These are phyloP conservation scores for Nannizziopsis arthrosporioides DNA, from an alignment of 2,329 filamentous ascomycete genomes.

Conservation along the genomic window DNA sequence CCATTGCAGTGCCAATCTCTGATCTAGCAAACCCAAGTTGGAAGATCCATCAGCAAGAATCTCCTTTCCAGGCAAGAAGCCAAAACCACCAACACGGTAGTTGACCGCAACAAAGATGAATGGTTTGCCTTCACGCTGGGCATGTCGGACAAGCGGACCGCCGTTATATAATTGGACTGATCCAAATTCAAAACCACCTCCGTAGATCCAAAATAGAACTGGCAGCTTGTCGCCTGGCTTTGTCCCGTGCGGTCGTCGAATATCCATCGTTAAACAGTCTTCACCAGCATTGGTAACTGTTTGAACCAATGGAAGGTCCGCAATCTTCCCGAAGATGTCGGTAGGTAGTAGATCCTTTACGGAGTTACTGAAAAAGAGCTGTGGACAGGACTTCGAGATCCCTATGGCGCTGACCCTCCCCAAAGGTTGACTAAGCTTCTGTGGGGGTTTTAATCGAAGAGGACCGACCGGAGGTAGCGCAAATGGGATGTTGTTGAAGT, in stretches of 20 bases:
- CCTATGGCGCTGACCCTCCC: constrained; percentile 52
- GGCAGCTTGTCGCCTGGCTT: constrained; percentile 45
- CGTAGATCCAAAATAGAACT: constrained; percentile 60
- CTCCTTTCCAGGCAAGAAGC: constrained; percentile 59
- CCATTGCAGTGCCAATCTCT: constrained; percentile 62
- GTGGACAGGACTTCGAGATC: constrained; percentile 54
- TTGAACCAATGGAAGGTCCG: constrained; percentile 49
- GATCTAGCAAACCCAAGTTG: constrained; percentile 63
- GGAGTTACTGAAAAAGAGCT: constrained; percentile 50
- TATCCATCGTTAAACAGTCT: constrained; percentile 52
- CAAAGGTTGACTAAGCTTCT: constrained; percentile 44
- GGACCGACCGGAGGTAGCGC: constrained; percentile 56
- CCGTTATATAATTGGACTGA: constrained; percentile 38
- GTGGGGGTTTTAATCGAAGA: constrained; percentile 58
- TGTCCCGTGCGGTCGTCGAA: constrained; percentile 49
- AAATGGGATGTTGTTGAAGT: constrained; percentile 64
- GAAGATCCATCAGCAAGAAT: constrained; percentile 54
- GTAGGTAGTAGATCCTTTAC: constrained; percentile 32
- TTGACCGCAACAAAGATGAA: constrained; percentile 68
- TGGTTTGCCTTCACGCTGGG: constrained; percentile 44
- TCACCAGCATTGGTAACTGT: constrained; percentile 44
- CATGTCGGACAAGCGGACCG: constrained; percentile 24
- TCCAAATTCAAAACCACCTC: constrained; percentile 43
- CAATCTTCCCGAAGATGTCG: constrained; percentile 40
- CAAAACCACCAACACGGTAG: constrained; percentile 64